A percentile compares a stretch with the other conserved stretches of the same genome.
Conservation (phyloP, 768 basidiomycete species). For the Stropharia rugosoannulata region DNA sequence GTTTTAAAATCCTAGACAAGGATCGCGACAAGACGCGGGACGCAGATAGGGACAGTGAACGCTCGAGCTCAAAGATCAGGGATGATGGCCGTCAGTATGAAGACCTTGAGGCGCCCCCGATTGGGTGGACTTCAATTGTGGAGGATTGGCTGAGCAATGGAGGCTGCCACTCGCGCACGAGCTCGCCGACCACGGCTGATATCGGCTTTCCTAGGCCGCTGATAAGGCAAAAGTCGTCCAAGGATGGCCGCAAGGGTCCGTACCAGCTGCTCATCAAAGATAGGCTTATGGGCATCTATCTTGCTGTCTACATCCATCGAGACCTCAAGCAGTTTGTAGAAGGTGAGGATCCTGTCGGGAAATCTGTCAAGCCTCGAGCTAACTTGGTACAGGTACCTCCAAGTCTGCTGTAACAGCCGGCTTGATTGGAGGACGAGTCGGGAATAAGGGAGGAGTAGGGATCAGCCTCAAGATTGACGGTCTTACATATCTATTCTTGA, state of each 20-base stretch:
- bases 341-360: slow-evolving; percentile 36
- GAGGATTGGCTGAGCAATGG: slow-evolving; percentile 69
- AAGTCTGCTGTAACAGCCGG: slow-evolving; percentile 87
- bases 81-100: slow-evolving; percentile 30
- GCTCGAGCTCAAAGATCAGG: slow-evolving; percentile 24
- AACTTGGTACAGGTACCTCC: slow-evolving; percentile 52
- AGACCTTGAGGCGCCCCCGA: slow-evolving; percentile 24
- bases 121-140: slow-evolving; percentile 75
- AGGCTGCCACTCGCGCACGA: slow-evolving; percentile 22
- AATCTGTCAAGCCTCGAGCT: background rate
- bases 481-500: slow-evolving; percentile 85
- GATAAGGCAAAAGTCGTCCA: slow-evolving; percentile 38
- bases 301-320: slow-evolving; percentile 72
- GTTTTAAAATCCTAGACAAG: slow-evolving; percentile 66
- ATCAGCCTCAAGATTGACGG: slow-evolving; percentile 82
- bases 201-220: slow-evolving; percentile 42
- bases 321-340: slow-evolving; percentile 63
- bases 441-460: slow-evolving; percentile 94
- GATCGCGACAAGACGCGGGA: slow-evolving; percentile 41
- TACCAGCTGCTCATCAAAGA: slow-evolving; percentile 88
- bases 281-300: slow-evolving; percentile 86
- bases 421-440: slow-evolving; percentile 85
- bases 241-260: slow-evolving; percentile 59
- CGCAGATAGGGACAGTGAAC: slow-evolving; percentile 30
- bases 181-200: slow-evolving; percentile 39